Evolutionary conservation across 2,329 filamentous ascomycete species (phyloP).

Genomic region (Dryadomyces sulphureus): DNA sequence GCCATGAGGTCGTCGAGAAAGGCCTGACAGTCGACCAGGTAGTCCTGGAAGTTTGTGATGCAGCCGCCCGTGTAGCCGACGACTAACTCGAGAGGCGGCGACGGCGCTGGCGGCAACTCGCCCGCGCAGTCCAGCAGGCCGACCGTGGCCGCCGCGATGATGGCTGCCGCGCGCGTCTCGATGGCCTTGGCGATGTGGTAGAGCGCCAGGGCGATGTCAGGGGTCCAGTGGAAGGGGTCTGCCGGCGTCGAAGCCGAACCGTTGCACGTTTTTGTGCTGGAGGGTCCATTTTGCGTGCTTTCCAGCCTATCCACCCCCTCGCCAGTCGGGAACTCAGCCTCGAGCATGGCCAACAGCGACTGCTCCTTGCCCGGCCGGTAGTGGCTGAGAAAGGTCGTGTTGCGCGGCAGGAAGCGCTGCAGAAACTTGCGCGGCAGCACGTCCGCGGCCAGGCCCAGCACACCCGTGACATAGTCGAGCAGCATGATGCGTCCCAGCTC

Average conservation of each 20-base stretch:
- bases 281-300: neutral
- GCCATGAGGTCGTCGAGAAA: constrained; percentile 45
- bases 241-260: neutral
- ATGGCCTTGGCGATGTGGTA: constrained; percentile 56
- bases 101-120: constrained; percentile 33
- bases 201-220: constrained; percentile 41
- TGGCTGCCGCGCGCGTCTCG: constrained; percentile 55
- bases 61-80: constrained; percentile 71
- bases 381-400: constrained; percentile 60
- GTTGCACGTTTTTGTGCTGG: neutral
- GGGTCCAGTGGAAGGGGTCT: constrained; percentile 45
- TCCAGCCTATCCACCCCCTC: neutral
- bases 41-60: constrained; percentile 66
- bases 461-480: constrained; percentile 43
- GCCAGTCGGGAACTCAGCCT: constrained; percentile 34
- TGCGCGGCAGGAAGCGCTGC: constrained; percentile 42
- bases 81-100: constrained; percentile 38
- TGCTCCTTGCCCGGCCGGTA: constrained; percentile 38
- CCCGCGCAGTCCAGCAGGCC: constrained; percentile 54
- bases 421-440: constrained; percentile 40
- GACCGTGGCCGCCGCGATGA: constrained; percentile 58
- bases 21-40: constrained; percentile 51
- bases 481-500: constrained; percentile 61
- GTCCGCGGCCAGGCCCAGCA: constrained; percentile 23
- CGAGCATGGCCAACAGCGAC: constrained; percentile 30